A percentile compares a stretch with the other conserved stretches of the same genome.
These are phyloP conservation scores for Prunella vulgaris DNA, from an alignment of 257 asterid genomes.

Conservation along the genomic window DNA sequence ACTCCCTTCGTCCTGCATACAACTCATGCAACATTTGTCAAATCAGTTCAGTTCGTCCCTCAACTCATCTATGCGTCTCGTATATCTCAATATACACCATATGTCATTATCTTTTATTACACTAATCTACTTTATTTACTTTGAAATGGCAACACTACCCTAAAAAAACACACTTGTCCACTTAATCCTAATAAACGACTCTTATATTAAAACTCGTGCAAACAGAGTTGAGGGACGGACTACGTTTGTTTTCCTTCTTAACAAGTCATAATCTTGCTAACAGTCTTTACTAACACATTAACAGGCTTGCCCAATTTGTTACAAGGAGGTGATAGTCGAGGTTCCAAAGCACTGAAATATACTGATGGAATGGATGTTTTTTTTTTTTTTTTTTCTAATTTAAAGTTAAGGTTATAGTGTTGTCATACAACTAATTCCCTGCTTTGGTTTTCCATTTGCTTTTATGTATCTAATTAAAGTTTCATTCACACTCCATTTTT, in stretches of 20 bases:
- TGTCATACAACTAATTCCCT: slow-evolving; percentile 4
- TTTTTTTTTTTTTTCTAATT: slow-evolving; percentile 18
- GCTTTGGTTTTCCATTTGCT: slow-evolving; percentile 4
- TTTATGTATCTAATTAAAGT: slow-evolving; percentile 10
- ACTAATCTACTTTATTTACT: too few relatives aligned
- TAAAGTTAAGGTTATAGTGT: slow-evolving; percentile 24
- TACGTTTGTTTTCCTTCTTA: neutral
- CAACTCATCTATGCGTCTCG: too few relatives aligned
- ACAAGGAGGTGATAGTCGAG: slow-evolving; percentile 72
- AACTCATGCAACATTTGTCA: too few relatives aligned
- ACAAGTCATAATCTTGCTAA: slow-evolving; percentile 6
- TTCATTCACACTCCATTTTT: slow-evolving; percentile 13
- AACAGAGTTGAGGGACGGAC: too few relatives aligned
- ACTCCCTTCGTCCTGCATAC: too few relatives aligned
- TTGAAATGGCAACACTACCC: too few relatives aligned
- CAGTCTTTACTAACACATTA: neutral
- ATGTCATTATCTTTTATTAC: too few relatives aligned
- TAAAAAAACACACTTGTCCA: too few relatives aligned
- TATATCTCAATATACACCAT: too few relatives aligned
- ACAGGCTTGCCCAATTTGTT: slow-evolving; percentile 92
- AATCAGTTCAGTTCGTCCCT: too few relatives aligned
- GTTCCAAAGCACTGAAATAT: slow-evolving; percentile 39
- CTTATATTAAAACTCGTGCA: too few relatives aligned
- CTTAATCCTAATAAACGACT: too few relatives aligned
- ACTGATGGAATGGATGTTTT: slow-evolving; percentile 18